Evolutionary conservation across 2,329 filamentous ascomycete genomes (phyloP), one percentile per base, ranked within the genome.

Genomic region (Cladosporium halotolerans): DNA sequence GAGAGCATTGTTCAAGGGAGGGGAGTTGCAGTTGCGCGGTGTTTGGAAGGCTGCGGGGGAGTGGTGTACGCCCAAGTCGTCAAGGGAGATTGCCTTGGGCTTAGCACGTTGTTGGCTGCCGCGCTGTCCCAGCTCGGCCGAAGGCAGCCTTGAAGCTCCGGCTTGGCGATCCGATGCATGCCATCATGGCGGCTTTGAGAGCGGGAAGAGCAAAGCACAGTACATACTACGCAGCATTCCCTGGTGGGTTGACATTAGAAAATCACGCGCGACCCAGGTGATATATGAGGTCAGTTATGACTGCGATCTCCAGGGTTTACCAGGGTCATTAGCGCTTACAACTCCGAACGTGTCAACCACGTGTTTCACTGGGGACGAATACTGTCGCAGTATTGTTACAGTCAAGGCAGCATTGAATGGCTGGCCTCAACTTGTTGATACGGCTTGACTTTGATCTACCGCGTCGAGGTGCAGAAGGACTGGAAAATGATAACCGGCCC

Each of bases 341-440:
- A 28, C 3, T 28, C 23, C 23, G 23, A 28, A 7, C 23, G 23
- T 28, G 23, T 7, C 23, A 28, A 28, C 23, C 5, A 28, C 23
- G 23, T 28, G 23, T 28, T 28, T 28, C 23, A 28, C 23, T 28
- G 7, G 5, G 23, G 23, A 14, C 16, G 7, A 31, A 36, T 52
- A 19, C 19, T 63, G 61, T 64, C n/a, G 42, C 61, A 60, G 45
- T 56, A 58, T 48, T 64, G 63, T 68, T 68, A 67, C 66, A 62
- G 63, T 67, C 65, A 55, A 54, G 53, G 54, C 45, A 52, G 54
- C 62, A 68, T 54, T 33, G 53, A 49, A 23, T 42, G 47, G 56
- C 58, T 59, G 53, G 56, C 55, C 52, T 53, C 59, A 58, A 67
- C 65, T 61, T 63, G 66, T 68, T 68, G 66, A 59, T 58, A 56